Base-by-base conservation (phyloP, 2,329 filamentous ascomycete species). In the Cercospora sesami region DNA sequence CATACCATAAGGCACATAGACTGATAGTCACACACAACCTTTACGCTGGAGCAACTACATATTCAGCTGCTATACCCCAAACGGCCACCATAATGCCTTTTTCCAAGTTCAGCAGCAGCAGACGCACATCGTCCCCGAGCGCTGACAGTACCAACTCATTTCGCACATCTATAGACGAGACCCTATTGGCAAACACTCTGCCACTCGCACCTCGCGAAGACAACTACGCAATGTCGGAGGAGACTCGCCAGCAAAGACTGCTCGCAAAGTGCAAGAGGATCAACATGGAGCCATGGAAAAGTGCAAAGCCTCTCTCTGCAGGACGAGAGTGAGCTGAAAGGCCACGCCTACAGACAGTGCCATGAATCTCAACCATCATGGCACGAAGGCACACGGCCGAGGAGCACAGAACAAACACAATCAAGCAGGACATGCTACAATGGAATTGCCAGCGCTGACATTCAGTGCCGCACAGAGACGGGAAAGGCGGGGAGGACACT, bases 131-230 rank as follows among this genome's bases (percentile, higher is more conserved):
- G 12, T 58, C 63, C 31, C 58, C 51, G 63, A 73, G 73, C 68
- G 60, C 65, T 16, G 45, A 71, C 66, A 75, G 73, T 68, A 66
- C 70, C 30, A 68, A 26, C 64, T 75, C 74, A 21, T 73, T 73
- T 26, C 66, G 63, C 23, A 73, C 72, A 3, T 72, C 72, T 6
- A 61, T 75, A 9, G 71, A 76, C 48, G 55, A 68, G 39, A 69
- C 66, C 12, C 60, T 77, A 31, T 65, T 71, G 51, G 62, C 68
- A 1, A 74, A 69, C 28, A 78, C 73, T 5, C 69, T 77, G 4
- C 76, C 76, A 9, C 65, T 78, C 33, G 76, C 75, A 6, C 76
- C 76, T 12, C 68, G 76, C 14, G 73, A 78, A 63, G 75, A 76
- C 68, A 68, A 76, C 68, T 75, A 69, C 71, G 73, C 71, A 66